Base-by-base conservation (phyloP, 495 filamentous ascomycete species). In the Hypoxylon perforatum region DNA sequence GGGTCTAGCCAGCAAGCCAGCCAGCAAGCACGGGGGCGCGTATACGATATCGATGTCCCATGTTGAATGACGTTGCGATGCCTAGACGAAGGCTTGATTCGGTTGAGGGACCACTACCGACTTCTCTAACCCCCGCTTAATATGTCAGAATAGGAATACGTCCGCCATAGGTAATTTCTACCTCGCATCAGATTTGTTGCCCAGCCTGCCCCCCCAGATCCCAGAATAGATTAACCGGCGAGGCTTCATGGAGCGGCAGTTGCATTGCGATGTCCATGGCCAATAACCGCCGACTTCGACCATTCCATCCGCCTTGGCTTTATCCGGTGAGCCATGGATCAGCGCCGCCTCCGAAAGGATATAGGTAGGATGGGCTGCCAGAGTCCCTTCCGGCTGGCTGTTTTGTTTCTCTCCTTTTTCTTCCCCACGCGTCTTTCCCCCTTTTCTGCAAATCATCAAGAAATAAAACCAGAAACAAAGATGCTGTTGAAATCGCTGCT, bases 401-500 rank as follows among this genome's bases (percentile, higher is more conserved):
- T 48, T 25, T 59, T 17, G 47, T 19, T 55, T 39, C 44, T 17
- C 51, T n/a, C n/a, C n/a, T 41, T 61, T 17, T 18, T 15, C 35
- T 56, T 49, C 54, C 38, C 33, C 33, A 61, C 56, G 64, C 47
- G 53, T 8, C 14, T 28, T 3, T 28, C 42, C 14, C 30, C 30
- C n/a, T n/a, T n/a, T 48, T 18, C 46, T 18, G 41, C 19, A 47
- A 21, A 38, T 4, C 4, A 17, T 28, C 33, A 9, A 38, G 9
- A 38, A 52, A 49, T 39, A 25, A 39, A n/a, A n/a, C n/a, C 4
- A 47, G 22, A 41, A 36, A 18, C 25, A 35, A 58, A 60, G 35
- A 73, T 72, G 69, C 48, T 69, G 60, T 30, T 74, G 61, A 71
- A 70, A 57, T 70, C 68, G 19, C 54, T 73, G 22, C 44, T 78